Evolutionary conservation across 805 yeast genomes (phyloP), one percentile per base, ranked within the genome.

Genomic region (Ogataea nonfermentans): DNA sequence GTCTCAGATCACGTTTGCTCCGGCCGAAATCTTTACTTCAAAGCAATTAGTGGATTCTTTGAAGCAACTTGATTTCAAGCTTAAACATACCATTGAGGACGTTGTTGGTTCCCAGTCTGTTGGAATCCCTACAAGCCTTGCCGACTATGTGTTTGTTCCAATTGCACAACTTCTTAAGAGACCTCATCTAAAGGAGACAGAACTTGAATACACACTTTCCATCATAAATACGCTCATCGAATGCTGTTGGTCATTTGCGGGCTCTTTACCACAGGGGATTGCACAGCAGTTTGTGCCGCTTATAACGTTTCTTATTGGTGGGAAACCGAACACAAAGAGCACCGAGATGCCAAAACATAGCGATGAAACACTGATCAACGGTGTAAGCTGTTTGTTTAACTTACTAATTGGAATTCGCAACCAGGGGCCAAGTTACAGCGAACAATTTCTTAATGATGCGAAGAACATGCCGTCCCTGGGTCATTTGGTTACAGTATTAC

Each of bases 111-210:
- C 20, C 2, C 17, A 33, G 16, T 15, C 16, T 4, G 14, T 47
- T 7, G 38, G 29, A 4, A 30, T 71, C 1, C 62, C 76, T 0
- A 46, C 64, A 1, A 65, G 63, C 17, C 52, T 80, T 13, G 83
- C 83, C 0, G 84, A 81, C 44, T 79, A 80, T 43, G 67, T 81
- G 1, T 79, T 79, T 56, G 70, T 78, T 9, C 88, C 89, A 0
- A 50, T 82, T 3, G 70, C 78, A 1, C 71, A 72, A 38, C 53
- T 82, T 7, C 57, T 82, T 28, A 72, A 73, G 40, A 71, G 71
- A 29, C 68, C 68, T 2, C 32, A 35, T n/a, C 52, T 79, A 1
- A 67, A 72, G 3, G 76, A 73, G 32, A 48, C 68, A 0, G 76
- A 69, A 32, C 60, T 70, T 2, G 79, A 76, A 41, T 58, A 63